A percentile compares a stretch with the other conserved stretches of the same genome.
Evolutionary conservation across 257 asterid species (phyloP).

Genomic region (Thymus quinquecostatus): DNA sequence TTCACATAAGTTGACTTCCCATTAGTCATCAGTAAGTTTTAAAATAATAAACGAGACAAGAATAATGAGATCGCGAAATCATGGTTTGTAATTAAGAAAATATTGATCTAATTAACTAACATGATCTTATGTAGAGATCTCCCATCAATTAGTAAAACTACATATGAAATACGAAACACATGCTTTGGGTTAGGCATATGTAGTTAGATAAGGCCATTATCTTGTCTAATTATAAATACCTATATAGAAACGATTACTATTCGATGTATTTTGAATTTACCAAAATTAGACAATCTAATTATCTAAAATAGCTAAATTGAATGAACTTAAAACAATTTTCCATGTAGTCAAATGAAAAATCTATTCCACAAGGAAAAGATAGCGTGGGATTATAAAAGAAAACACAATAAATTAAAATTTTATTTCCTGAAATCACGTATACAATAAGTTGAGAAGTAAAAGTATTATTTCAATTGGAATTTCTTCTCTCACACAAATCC

Average conservation of each 20-base stretch:
- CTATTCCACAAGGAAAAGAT: neutral
- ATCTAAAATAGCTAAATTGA: neutral
- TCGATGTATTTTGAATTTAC: neutral
- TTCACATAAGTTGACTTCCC: too few relatives aligned
- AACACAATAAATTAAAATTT: neutral
- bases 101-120: neutral
- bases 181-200: neutral
- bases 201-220: neutral
- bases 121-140: neutral
- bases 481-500: neutral
- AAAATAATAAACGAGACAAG: too few relatives aligned
- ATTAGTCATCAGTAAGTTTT: too few relatives aligned
- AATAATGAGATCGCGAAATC: too few relatives aligned
- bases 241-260: neutral
- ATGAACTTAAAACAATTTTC: neutral
- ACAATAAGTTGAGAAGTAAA: neutral
- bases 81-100: neutral
- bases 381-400: neutral
- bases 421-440: neutral
- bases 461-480: neutral
- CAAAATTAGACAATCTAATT: neutral
- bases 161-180: too few relatives aligned
- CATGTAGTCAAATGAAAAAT: neutral
- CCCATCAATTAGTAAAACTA: too few relatives aligned
- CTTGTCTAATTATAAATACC: neutral